Evolutionary conservation across 352 stramenopile species (phyloP).

Genomic region (Phytopythium boreale): DNA sequence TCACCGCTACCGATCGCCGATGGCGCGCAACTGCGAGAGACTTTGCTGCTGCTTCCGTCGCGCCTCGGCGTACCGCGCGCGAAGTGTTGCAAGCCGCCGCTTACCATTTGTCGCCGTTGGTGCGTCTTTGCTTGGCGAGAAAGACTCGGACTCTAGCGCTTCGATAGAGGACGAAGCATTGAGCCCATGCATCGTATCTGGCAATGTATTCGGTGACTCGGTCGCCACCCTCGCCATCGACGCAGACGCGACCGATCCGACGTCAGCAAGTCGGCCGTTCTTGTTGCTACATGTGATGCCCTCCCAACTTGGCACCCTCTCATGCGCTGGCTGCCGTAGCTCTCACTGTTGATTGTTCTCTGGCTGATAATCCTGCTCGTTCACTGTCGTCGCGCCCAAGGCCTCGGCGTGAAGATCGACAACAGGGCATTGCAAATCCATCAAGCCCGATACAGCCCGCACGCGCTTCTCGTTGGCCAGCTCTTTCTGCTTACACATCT

Average conservation of each 20-base stretch:
- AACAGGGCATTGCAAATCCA: not conserved
- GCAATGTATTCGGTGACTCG: not conserved
- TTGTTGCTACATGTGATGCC: not conserved
- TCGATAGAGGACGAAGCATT: not conserved
- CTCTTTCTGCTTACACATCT: not conserved
- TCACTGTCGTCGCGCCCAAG: not conserved
- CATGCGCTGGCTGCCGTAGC: not conserved
- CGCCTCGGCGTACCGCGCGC: slow-evolving; percentile 12
- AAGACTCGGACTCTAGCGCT: not conserved
- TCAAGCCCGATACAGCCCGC: not conserved
- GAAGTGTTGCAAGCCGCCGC: slow-evolving; percentile 12
- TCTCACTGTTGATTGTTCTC: not conserved
- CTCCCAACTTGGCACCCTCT: not conserved
- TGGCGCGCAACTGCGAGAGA: not conserved
- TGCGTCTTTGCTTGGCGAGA: not conserved
- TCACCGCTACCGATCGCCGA: not conserved
- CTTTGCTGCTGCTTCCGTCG: slow-evolving; percentile 16
- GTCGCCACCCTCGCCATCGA: not conserved
- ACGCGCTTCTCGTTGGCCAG: not conserved
- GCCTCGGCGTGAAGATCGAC: not conserved
- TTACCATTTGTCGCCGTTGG: not conserved
- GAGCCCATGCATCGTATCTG: not conserved
- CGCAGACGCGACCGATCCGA: not conserved
- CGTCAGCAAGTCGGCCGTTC: not conserved
- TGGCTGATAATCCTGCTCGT: not conserved